Conservation (phyloP, 2,329 filamentous ascomycete genomes). For the Metarhizium anisopliae region DNA sequence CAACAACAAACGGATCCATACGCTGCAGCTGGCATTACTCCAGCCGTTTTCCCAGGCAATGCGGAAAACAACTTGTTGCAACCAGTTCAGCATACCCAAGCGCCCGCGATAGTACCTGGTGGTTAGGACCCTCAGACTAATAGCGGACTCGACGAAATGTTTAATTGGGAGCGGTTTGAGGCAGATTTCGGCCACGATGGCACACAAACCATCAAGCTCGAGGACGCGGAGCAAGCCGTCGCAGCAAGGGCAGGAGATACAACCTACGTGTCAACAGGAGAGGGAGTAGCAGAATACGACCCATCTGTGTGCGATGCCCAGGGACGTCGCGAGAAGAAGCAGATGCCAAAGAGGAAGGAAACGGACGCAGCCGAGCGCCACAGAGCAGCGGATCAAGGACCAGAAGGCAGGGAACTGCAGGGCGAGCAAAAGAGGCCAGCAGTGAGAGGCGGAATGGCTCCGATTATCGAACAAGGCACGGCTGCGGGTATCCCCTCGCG, state of each 20-base stretch:
- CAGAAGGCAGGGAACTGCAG: background rate
- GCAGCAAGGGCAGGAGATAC: background rate
- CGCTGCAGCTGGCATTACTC: no score
- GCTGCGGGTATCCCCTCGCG: background rate
- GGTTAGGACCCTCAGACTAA: background rate
- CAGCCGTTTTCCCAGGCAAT: no score
- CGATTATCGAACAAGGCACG: background rate
- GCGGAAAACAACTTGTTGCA: background rate
- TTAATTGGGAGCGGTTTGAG: background rate
- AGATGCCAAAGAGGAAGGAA: background rate
- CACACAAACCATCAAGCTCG: background rate
- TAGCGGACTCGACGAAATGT: background rate
- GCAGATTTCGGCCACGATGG: background rate
- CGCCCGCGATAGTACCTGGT: background rate
- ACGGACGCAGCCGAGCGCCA: background rate
- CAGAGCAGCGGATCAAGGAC: background rate
- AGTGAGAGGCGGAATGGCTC: background rate
- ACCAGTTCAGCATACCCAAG: background rate
- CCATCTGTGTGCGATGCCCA: background rate
- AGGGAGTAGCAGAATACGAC: background rate
- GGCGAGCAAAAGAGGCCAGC: background rate
- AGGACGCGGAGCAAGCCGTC: background rate
- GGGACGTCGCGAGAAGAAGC: slow-evolving; percentile 3
- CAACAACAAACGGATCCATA: background rate
- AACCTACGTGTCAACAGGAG: background rate